Conservation (phyloP, 495 filamentous ascomycete species). For the Evernia prunastri region DNA sequence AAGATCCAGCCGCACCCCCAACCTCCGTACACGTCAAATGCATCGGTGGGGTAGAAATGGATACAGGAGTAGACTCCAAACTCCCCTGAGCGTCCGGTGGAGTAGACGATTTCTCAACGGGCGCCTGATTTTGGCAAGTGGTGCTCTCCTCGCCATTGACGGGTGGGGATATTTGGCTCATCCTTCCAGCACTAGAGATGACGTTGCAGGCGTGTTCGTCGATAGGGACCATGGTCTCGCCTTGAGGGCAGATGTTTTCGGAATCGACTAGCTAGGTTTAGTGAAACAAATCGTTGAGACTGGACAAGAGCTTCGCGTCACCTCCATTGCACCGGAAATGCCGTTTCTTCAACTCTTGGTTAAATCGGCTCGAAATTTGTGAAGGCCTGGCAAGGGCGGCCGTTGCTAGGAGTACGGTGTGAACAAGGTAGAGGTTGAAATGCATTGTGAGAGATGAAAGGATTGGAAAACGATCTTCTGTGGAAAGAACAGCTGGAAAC, state of each 20-base stretch:
- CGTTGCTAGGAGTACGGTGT: neutral
- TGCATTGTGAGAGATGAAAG: neutral
- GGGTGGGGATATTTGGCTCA: neutral
- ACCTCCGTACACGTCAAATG: neutral
- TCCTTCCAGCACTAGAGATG: neutral
- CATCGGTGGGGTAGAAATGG: neutral
- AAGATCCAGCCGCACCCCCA: neutral
- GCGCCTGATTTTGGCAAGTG: neutral
- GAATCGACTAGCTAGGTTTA: neutral
- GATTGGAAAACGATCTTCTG: neutral
- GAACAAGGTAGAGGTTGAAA: neutral
- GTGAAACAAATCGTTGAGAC: neutral
- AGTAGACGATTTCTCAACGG: neutral
- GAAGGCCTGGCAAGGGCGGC: neutral
- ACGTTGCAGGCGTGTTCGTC: conserved; percentile 6
- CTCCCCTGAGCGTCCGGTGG: neutral
- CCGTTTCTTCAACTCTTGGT: neutral
- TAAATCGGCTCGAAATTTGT: neutral
- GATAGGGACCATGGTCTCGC: conserved; percentile 2
- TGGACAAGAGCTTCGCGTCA: neutral
- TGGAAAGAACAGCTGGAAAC: neutral
- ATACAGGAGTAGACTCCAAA: neutral
- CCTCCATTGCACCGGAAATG: conserved; percentile 9
- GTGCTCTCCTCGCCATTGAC: neutral
- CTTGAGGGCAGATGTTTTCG: neutral